phyloP scores from a whole-genome alignment of 108 stramenopile genomes.

The Nitzschia sp. region DNA sequence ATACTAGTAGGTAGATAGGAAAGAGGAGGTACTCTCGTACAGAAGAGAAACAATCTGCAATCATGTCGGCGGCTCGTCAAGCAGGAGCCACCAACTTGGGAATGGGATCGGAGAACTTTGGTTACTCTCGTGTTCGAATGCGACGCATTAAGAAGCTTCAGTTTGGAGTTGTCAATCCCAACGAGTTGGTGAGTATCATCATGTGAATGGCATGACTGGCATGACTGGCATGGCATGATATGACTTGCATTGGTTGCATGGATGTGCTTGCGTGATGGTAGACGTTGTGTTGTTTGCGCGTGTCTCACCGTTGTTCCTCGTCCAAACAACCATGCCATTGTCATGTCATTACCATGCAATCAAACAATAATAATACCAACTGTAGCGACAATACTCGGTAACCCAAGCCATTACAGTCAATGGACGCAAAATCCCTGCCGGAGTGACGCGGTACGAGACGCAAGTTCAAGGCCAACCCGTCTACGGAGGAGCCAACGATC shows the following conservation, averaged over 20 bases:
- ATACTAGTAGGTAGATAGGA: no score
- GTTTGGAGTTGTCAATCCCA: constrained; percentile 95
- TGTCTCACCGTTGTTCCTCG: no score
- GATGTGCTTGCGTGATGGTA: no score
- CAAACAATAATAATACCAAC: no score
- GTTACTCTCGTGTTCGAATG: constrained; percentile 86
- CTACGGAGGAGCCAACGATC: constrained; percentile 96
- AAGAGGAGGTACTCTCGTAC: no score
- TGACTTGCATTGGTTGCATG: no score
- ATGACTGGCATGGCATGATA: no score
- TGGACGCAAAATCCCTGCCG: constrained; percentile 87
- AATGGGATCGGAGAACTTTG: constrained; percentile 88
- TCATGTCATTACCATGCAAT: no score
- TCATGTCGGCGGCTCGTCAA: constrained; percentile 27
- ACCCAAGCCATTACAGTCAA: constrained; percentile 92
- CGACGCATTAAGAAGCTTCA: constrained; percentile 92
- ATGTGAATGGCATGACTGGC: not conserved
- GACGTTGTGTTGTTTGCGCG: no score
- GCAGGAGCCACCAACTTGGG: constrained; percentile 80
- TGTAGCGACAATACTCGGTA: constrained; percentile 85
- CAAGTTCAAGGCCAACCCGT: constrained; percentile 92
- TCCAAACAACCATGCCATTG: no score
- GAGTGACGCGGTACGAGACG: constrained; percentile 88
- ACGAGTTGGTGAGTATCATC: constrained; percentile 78
- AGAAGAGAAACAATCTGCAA: no score